A percentile compares a stretch with the other conserved stretches of the same genome.
Conservation (phyloP, 2,329 filamentous ascomycete species). For the Aspergillus clavatus region DNA sequence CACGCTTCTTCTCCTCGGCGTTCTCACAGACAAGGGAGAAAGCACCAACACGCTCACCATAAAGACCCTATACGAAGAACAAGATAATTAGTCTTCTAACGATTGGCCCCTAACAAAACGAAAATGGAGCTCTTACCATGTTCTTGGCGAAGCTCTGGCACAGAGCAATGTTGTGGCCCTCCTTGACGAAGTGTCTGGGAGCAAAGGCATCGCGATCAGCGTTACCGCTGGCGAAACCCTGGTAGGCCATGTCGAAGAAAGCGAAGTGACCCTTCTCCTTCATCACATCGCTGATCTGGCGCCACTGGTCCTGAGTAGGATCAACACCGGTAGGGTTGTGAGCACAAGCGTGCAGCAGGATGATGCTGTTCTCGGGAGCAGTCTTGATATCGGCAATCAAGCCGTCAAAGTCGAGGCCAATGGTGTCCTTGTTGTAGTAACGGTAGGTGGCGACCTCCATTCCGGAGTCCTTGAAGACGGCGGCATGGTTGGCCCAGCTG, state of each 20-base stretch:
- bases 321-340: conserved; percentile 98
- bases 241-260: conserved; percentile 99
- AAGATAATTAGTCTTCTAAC: neutral
- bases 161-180: conserved; percentile 84
- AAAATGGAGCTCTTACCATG: conserved; percentile 60
- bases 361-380: conserved; percentile 78
- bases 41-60: conserved; percentile 94
- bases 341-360: conserved; percentile 93
- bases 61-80: conserved; percentile 68
- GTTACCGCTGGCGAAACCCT: conserved; percentile 92
- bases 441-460: conserved; percentile 91
- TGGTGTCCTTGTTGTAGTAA: conserved; percentile 99
- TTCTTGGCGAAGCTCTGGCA: conserved; percentile 98
- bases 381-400: conserved; percentile 85
- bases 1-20: conserved; percentile 85
- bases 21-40: conserved; percentile 88
- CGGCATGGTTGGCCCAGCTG: conserved; percentile 97
- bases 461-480: conserved; percentile 90
- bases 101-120: neutral
- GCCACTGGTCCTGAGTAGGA: conserved; percentile 88
- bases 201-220: conserved; percentile 91
- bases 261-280: conserved; percentile 84
- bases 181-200: conserved; percentile 83
- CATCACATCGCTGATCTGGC: conserved; percentile 78
- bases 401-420: conserved; percentile 94